phyloP scores from a whole-genome alignment of 179 eudicot genomes.

The Beta macrorhiza region DNA sequence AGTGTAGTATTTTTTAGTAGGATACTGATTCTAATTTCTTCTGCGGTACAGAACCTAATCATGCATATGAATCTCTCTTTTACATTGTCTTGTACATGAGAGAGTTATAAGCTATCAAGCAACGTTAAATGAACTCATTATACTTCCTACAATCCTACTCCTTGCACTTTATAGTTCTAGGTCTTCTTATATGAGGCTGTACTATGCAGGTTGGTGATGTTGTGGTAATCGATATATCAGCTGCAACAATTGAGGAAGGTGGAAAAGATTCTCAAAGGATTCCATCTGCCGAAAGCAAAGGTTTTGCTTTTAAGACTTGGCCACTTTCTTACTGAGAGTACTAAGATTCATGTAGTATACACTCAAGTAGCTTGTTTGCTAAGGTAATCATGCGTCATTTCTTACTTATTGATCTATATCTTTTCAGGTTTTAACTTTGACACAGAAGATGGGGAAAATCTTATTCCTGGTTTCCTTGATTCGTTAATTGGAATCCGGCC shows the following conservation, averaged over 20 bases:
- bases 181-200: constrained; percentile 11
- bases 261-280: constrained; percentile 57
- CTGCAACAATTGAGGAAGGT: constrained; percentile 68
- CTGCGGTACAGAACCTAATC: not conserved
- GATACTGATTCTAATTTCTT: constrained; percentile 1
- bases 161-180: not conserved
- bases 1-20: no score
- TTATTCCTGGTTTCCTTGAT: constrained; percentile 86
- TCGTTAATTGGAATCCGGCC: constrained; percentile 73
- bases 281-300: constrained; percentile 97
- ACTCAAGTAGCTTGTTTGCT: not conserved
- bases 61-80: not conserved
- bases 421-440: constrained; percentile 79
- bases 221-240: constrained; percentile 83
- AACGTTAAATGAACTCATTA: not conserved
- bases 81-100: no score
- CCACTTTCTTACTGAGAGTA: not conserved
- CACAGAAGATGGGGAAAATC: constrained; percentile 81
- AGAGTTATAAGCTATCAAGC: not conserved
- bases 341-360: not conserved
- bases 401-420: constrained; percentile 15
- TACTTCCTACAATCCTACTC: not conserved
- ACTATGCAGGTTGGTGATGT: constrained; percentile 78
- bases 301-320: constrained; percentile 35
- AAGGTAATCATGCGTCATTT: not conserved